A percentile compares a stretch with the other conserved stretches of the same genome.
Conservation (phyloP, 805 yeast species). For the Metschnikowia reukaufii region DNA sequence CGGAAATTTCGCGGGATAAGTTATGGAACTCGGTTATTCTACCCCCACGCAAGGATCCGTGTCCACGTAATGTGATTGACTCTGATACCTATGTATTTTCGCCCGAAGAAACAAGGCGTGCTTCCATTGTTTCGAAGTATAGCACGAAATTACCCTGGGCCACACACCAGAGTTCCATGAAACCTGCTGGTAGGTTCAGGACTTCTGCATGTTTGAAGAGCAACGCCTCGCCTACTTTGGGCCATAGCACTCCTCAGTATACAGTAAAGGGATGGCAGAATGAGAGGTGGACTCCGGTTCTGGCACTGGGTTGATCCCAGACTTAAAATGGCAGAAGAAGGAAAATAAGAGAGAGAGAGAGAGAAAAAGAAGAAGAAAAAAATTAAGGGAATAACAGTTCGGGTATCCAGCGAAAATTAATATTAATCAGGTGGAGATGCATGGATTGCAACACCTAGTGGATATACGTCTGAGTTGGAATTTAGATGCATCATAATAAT, state of each 20-base stretch:
- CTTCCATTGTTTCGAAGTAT: slow-evolving; percentile 21
- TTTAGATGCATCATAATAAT: no score
- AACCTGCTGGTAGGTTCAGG: slow-evolving; percentile 37
- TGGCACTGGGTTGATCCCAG: background rate
- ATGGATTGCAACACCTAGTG: no score
- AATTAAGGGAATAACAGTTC: no score
- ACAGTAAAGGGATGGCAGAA: slow-evolving; percentile 22
- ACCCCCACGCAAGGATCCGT: slow-evolving; percentile 48
- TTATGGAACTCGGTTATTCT: slow-evolving; percentile 40
- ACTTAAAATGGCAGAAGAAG: no score
- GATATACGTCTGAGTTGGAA: no score
- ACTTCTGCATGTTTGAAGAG: slow-evolving; percentile 14
- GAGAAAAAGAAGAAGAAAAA: no score
- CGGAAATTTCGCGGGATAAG: slow-evolving; percentile 19
- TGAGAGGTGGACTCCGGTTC: slow-evolving; percentile 16
- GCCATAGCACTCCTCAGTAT: slow-evolving; percentile 20
- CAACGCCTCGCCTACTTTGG: slow-evolving; percentile 14
- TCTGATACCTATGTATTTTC: slow-evolving; percentile 24
- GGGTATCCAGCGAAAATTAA: no score
- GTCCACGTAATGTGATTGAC: slow-evolving; percentile 25
- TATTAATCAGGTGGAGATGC: no score
- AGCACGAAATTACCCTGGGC: slow-evolving; percentile 30
- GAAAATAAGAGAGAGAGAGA: no score
- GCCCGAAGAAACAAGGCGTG: slow-evolving; percentile 19
- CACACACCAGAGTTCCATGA: slow-evolving; percentile 18